Conservation (phyloP, 495 filamentous ascomycete genomes). For the Xylaria nigripes region DNA sequence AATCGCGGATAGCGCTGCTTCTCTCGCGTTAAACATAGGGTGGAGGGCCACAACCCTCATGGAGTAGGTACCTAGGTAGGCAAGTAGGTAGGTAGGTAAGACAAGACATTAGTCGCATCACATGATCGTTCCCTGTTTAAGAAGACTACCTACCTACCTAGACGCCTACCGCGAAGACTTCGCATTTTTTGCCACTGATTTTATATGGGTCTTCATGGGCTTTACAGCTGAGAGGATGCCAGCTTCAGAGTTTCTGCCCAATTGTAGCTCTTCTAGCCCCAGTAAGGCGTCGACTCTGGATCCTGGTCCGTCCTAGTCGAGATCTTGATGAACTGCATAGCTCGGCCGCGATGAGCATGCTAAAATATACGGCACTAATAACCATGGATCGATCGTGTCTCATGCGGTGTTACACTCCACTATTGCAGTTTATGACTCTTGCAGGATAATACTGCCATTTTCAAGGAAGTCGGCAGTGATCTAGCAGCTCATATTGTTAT, state of each 20-base stretch:
- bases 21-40: not conserved
- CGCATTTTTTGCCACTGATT: not conserved
- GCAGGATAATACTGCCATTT: constrained; percentile 5
- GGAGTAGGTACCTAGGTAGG: too few species aligned
- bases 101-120: not conserved
- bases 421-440: not conserved
- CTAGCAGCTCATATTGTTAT: not conserved
- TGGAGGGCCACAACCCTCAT: too few species aligned
- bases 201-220: not conserved
- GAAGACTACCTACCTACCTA: not conserved
- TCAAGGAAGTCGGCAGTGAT: constrained; percentile 3
- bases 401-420: constrained; percentile 1
- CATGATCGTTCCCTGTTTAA: not conserved
- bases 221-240: not conserved
- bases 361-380: not conserved
- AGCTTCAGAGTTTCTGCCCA: not conserved
- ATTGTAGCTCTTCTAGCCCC: not conserved
- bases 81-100: not conserved
- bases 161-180: not conserved
- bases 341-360: not conserved
- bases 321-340: constrained; percentile 4
- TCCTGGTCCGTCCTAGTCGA: not conserved
- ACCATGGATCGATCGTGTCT: not conserved
- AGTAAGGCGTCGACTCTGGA: constrained; percentile 2
- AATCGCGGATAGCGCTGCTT: constrained; percentile 9